Base-by-base conservation (phyloP, 2,329 filamentous ascomycete genomes). In the Xylaria sp. region DNA sequence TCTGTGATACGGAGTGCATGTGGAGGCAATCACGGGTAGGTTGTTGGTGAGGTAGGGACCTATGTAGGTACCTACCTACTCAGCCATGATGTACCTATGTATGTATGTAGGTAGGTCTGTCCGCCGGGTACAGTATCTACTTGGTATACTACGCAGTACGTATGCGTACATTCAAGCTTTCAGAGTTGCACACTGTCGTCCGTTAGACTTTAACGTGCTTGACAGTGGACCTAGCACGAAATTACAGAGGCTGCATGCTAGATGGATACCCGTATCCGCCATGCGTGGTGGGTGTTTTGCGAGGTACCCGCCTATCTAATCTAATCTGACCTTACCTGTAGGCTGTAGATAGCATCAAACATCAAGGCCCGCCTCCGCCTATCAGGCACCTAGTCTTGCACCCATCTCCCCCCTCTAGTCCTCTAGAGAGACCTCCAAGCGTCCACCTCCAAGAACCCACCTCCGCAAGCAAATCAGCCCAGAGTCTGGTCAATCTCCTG, bases 401-500 rank as follows among this genome's bases (percentile, higher is more conserved):
- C 53, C 53, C 29, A 42, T 5, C 5, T 25, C 36, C 36, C 59
- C 54, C 51, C 45, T n/a, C 38, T 10, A 36, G 51, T 17, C 11
- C 9, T 50, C 47, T 27, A 50, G 47, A 50, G 25, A n/a, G 45
- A n/a, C 22, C 11, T 49, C 27, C 49, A 51, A 51, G 33, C 25
- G 49, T 31, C 51, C 10, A 25, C 33, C 33, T 39, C 44, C 33
- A 42, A 33, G 56, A 47, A 45, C 29, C 62, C 62, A 63, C 47
- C 45, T 62, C 36, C 15, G 50, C 55, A 36, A 44, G 59, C 65
- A 65, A 63, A 54, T 63, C 57, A 69, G 57, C 65, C 67, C 66
- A 63, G 54, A 58, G 61, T 54, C 36, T 53, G 58, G 38, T 61
- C 53, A 63, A 66, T 68, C 68, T 69, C 68, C 61, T 67, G 67